phyloP scores from a whole-genome alignment of 164 flowering plant species.

The Berberis vulgaris region DNA sequence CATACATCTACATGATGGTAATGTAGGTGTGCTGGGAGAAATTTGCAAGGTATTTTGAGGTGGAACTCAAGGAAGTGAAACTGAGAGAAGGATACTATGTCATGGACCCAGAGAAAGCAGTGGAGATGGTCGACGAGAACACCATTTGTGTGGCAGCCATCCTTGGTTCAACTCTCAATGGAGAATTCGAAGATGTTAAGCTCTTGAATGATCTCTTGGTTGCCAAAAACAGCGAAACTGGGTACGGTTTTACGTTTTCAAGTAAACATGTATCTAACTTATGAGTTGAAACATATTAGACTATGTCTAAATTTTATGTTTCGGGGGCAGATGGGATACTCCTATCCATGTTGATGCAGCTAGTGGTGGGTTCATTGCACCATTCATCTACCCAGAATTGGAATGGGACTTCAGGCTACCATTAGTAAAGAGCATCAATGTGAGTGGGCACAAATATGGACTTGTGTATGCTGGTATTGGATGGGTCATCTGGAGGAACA shows the following conservation, averaged over 20 bases:
- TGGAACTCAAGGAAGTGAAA: conserved; percentile 24
- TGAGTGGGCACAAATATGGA: conserved; percentile 36
- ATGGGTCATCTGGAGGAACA: conserved; percentile 43
- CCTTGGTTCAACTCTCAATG: conserved; percentile 38
- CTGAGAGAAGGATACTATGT: conserved; percentile 35
- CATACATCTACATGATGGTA: no score
- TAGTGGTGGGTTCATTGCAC: conserved; percentile 40
- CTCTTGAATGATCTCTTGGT: conserved; percentile 27
- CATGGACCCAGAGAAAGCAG: neutral
- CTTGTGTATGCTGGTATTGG: conserved; percentile 39
- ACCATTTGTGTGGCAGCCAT: conserved; percentile 26
- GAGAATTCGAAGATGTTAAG: conserved; percentile 44
- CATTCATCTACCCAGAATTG: conserved; percentile 34
- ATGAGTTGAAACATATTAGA: no score
- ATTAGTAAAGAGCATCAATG: conserved; percentile 36
- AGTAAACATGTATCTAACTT: no score
- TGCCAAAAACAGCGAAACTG: conserved; percentile 32
- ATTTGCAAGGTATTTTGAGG: no score
- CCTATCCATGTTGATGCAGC: conserved; percentile 48
- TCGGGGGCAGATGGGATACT: conserved; percentile 28
- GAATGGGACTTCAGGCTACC: conserved; percentile 43
- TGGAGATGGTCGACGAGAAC: no score
- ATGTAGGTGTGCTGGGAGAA: conserved; percentile 39
- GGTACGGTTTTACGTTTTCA: conserved; percentile 12
- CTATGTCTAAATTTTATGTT: no score